Conservation (phyloP, 306 rosid genomes). For the Ziziphus jujuba region DNA sequence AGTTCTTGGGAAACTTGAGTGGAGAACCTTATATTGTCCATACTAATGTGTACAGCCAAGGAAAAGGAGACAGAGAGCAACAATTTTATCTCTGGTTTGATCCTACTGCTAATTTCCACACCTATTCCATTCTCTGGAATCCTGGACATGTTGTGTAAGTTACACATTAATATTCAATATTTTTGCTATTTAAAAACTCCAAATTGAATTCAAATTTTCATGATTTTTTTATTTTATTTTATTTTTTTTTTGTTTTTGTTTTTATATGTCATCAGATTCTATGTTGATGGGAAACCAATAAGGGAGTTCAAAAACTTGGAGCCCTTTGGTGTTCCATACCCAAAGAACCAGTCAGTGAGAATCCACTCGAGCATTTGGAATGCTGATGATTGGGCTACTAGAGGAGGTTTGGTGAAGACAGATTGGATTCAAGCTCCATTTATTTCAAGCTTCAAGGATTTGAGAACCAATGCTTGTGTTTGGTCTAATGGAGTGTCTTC, state of each 20-base stretch:
- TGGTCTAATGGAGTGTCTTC: slow-evolving; percentile 35
- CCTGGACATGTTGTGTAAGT: slow-evolving; percentile 32
- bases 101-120: slow-evolving; percentile 38
- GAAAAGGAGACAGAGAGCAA: slow-evolving; percentile 38
- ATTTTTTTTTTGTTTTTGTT: neutral
- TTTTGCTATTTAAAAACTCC: neutral
- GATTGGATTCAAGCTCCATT: slow-evolving; percentile 77
- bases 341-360: slow-evolving; percentile 67
- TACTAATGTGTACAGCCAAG: slow-evolving; percentile 35
- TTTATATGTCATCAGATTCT: slow-evolving; percentile 37
- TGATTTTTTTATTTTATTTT: neutral
- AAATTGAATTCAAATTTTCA: too few species aligned
- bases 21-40: slow-evolving; percentile 44
- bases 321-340: slow-evolving; percentile 51
- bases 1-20: slow-evolving; percentile 41
- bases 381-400: slow-evolving; percentile 83
- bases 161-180: neutral
- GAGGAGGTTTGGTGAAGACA: slow-evolving; percentile 73
- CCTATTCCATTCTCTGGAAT: slow-evolving; percentile 42
- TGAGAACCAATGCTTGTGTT: slow-evolving; percentile 39
- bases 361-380: slow-evolving; percentile 67
- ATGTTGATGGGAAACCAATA: slow-evolving; percentile 59
- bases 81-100: slow-evolving; percentile 50
- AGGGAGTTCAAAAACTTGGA: slow-evolving; percentile 69
- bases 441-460: slow-evolving; percentile 50